Evolutionary conservation across 768 basidiomycete species (phyloP).

Genomic region (Tylopilus plumbeoviolaceoides): DNA sequence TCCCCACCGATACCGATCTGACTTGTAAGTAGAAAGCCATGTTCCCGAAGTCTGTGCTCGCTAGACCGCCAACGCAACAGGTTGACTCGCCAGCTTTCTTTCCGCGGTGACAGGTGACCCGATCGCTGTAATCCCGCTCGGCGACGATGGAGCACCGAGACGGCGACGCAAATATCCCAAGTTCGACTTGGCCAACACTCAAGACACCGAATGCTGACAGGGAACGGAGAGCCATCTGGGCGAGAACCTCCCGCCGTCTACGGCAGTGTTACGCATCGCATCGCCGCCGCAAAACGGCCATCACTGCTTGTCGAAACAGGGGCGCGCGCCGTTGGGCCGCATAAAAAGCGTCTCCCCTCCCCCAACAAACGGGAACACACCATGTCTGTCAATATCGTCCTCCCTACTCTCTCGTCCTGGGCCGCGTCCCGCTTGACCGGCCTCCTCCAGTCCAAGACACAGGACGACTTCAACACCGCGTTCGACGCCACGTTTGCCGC

Average conservation of each 20-base stretch:
- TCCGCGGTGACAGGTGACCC: background rate
- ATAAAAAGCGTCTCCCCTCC: slow-evolving; percentile 12
- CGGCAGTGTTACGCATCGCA: background rate
- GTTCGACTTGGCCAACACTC: background rate
- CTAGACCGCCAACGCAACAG: too few species aligned
- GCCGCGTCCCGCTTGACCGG: slow-evolving; percentile 36
- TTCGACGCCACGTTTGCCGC: slow-evolving; percentile 41
- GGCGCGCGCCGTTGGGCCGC: background rate
- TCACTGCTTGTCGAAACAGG: background rate
- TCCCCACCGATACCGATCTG: too few species aligned
- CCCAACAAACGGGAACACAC: background rate
- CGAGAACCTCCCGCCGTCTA: too few species aligned
- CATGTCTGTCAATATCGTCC: slow-evolving; percentile 32
- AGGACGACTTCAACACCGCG: slow-evolving; percentile 31
- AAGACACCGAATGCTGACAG: slow-evolving; percentile 2
- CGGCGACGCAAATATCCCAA: background rate
- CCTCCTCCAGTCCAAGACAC: slow-evolving; percentile 37
- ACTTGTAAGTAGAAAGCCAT: too few species aligned
- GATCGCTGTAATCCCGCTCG: background rate
- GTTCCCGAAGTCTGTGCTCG: too few species aligned
- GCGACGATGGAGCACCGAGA: background rate
- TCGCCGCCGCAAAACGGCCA: background rate
- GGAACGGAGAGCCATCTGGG: background rate
- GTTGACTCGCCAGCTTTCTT: background rate
- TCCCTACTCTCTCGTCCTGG: slow-evolving; percentile 42